Percentiles rank a stretch among this genome's conserved stretches.
Evolutionary conservation across 768 basidiomycete species (phyloP).

Genomic region (Pisolithus marmoratus): DNA sequence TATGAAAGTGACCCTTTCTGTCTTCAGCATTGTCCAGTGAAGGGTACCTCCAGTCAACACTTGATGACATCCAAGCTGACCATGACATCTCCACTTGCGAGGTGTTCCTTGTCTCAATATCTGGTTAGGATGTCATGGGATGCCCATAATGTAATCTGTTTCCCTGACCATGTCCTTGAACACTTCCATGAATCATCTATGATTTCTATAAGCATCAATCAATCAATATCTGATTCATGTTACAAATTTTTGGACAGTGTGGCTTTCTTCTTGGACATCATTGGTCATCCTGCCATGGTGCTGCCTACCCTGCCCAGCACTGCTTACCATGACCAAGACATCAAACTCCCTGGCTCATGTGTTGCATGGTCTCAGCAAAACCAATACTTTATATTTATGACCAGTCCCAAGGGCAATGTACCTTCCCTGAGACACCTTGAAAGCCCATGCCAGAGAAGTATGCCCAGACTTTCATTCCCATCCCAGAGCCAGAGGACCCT

Average conservation of each 20-base stretch:
- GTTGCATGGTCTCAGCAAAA: slow-evolving; percentile 52
- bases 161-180: no score
- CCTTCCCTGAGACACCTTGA: slow-evolving; percentile 31
- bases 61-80: no score
- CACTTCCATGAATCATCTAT: no score
- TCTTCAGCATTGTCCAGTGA: no score
- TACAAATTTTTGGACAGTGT: not conserved
- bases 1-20: no score
- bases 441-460: slow-evolving; percentile 66
- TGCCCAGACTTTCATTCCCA: slow-evolving; percentile 27
- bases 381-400: slow-evolving; percentile 38
- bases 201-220: no score
- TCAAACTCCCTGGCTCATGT: slow-evolving; percentile 31
- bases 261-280: slow-evolving; percentile 3
- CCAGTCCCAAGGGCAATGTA: slow-evolving; percentile 20
- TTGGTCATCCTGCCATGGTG: slow-evolving; percentile 36
- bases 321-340: slow-evolving; percentile 52
- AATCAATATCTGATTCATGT: no score
- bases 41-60: no score
- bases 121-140: no score
- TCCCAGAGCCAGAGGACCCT: slow-evolving; percentile 65
- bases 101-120: no score
- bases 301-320: slow-evolving; percentile 60
- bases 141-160: no score
- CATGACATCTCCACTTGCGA: no score